Conservation (phyloP, 345 rosid species). For the Linum lewisii region DNA sequence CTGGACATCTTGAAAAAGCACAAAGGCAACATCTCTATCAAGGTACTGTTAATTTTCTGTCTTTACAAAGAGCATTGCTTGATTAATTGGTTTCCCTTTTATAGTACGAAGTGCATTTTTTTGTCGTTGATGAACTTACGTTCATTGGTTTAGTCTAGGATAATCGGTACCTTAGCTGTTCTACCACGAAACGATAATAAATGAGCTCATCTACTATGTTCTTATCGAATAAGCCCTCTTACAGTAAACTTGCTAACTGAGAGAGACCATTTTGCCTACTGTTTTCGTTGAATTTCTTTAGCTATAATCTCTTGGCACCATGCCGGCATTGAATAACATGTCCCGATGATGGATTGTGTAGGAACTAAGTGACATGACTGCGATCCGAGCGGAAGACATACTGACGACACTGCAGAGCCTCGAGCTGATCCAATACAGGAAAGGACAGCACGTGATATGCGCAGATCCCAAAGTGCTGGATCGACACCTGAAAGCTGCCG, state of each 20-base stretch:
- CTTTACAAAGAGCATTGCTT: neutral
- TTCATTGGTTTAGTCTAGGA: too few species aligned
- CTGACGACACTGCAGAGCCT: slow-evolving; percentile 88
- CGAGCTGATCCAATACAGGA: slow-evolving; percentile 92
- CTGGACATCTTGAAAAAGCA: slow-evolving; percentile 95
- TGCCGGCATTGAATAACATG: neutral
- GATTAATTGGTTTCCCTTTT: too few species aligned
- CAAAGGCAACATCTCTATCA: slow-evolving; percentile 95
- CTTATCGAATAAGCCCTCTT: too few species aligned
- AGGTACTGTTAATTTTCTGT: slow-evolving; percentile 33
- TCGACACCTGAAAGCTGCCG: slow-evolving; percentile 96
- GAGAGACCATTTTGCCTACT: too few species aligned
- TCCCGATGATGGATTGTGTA: too few species aligned
- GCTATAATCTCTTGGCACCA: neutral
- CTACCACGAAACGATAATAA: too few species aligned
- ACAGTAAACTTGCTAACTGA: too few species aligned
- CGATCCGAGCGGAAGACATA: slow-evolving; percentile 93
- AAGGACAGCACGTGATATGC: slow-evolving; percentile 97
- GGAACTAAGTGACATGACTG: slow-evolving; percentile 99
- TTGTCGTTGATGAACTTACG: too few species aligned
- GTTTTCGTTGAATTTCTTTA: neutral
- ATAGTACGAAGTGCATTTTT: too few species aligned
- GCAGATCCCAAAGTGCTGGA: slow-evolving; percentile 97
- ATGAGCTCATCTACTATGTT: too few species aligned
- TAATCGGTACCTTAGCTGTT: too few species aligned